phyloP scores from a whole-genome alignment of 306 rosid genomes.

The Albizia julibrissin region DNA sequence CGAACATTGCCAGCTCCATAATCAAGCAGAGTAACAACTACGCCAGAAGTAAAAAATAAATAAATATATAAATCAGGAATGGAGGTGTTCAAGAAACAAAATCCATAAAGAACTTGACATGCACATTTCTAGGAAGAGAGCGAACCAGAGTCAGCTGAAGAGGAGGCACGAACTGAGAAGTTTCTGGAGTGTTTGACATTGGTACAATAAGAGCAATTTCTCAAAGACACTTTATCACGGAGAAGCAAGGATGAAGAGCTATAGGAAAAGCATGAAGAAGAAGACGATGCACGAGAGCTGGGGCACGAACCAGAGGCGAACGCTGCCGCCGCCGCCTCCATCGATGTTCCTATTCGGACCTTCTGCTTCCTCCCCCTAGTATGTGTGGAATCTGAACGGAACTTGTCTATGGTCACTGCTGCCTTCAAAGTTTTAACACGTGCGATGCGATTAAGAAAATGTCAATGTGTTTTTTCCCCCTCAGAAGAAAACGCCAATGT shows the following conservation, averaged over 20 bases:
- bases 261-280: constrained; percentile 24
- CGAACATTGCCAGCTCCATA: constrained; percentile 97
- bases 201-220: constrained; percentile 16
- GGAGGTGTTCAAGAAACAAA: not conserved
- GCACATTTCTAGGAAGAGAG: constrained; percentile 22
- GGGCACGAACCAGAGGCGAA: not conserved
- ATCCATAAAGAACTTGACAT: not conserved
- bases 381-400: not conserved
- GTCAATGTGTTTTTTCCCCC: too few relatives aligned
- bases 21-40: constrained; percentile 90
- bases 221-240: constrained; percentile 33
- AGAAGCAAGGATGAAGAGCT: constrained; percentile 47
- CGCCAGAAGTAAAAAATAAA: not conserved
- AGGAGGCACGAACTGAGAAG: constrained; percentile 74
- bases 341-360: constrained; percentile 23
- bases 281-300: not conserved
- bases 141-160: constrained; percentile 62
- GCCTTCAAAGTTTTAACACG: too few relatives aligned
- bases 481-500: too few relatives aligned
- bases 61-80: not conserved
- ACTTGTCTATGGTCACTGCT: too few relatives aligned
- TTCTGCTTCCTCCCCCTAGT: not conserved
- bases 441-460: too few relatives aligned
- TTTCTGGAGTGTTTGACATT: constrained; percentile 41
- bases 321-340: constrained; percentile 76